These are phyloP conservation scores for Hortiboletus flavorubellus DNA, from an alignment of 768 basidiomycete genomes.

Conservation along the genomic window DNA sequence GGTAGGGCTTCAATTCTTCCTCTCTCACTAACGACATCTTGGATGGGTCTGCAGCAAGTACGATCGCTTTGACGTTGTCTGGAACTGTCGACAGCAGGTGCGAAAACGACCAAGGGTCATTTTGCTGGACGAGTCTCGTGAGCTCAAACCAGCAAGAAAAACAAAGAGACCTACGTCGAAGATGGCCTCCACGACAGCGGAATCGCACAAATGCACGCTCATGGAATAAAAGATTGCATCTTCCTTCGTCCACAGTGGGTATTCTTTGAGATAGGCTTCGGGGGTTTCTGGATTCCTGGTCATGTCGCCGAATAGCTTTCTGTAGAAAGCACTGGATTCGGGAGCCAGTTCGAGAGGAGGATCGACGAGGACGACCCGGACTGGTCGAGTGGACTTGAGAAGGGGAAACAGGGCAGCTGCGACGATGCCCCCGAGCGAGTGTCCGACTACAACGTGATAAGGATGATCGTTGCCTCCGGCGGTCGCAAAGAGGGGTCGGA, in stretches of 20 bases:
- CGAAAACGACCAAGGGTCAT: constrained; percentile 21
- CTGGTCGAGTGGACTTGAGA: constrained; percentile 5
- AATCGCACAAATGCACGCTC: constrained; percentile 5
- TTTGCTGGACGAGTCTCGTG: constrained; percentile 14
- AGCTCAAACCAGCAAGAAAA: background rate
- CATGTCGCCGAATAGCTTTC: rapidly evolving
- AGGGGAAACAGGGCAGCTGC: constrained; percentile 12
- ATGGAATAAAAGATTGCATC: background rate
- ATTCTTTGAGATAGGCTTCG: background rate
- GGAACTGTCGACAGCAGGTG: constrained; percentile 2
- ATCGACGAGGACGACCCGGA: constrained; percentile 11
- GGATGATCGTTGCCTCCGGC: background rate
- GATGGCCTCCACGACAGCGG: constrained; percentile 1
- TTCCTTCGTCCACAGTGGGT: background rate
- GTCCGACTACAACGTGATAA: constrained; percentile 17
- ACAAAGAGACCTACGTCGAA: constrained; percentile 9
- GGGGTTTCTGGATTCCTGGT: background rate
- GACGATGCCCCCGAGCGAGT: constrained; percentile 22
- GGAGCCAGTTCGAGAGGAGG: constrained; percentile 6
- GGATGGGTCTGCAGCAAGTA: constrained; percentile 15
- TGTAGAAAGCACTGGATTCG: background rate
- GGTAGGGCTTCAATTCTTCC: constrained; percentile 5
- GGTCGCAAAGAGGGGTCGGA: constrained; percentile 5
- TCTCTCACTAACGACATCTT: background rate
- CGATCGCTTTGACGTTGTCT: background rate